Evolutionary conservation across 495 filamentous ascomycete genomes (phyloP), one percentile per base, ranked within the genome.

Genomic region (Diplogelasinospora grovesii): DNA sequence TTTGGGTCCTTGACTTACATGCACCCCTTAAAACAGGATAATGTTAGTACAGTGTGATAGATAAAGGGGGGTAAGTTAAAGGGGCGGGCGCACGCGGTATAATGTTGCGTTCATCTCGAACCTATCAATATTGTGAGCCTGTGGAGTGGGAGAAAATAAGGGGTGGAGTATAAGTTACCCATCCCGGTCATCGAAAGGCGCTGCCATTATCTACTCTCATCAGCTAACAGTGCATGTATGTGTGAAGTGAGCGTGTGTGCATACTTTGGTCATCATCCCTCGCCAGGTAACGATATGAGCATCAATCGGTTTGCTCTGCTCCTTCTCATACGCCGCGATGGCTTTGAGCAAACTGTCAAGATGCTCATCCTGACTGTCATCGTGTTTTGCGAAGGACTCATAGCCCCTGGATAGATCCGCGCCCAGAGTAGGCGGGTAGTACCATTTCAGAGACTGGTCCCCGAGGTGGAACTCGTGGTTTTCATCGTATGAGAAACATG

Each of bases 191-290:
- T 90, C 84, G 60, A 82, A 96, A 5, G 88, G 86, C 2, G 82
- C 71, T 2, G 82, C 75, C 77, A 97, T 77, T 41, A 98, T 89
- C 86, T 94, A 47, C 0, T 25, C 27, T 36, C 11, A 29, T 24
- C 24, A 22, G 29, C 18, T n/a, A 23, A 40, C 32, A 36, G 14
- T 10, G 21, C 24, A 8, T 5, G 18, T 19, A 28, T 8, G 18
- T 25, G 15, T 10, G 14, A 5, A 1, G 7, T 13, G n/a, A 14
- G 14, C 8, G 28, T 5, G 3, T 3, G 7, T 33, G 3, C 62
- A 26, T 50, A 86, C 86, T 74, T 96, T 99, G 41, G 92, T 97
- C 85, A 99, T 86, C 87, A 99, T 96, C 15, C 92, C 92, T 52
- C 92, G 69, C 90, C 90, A 99, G 0, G 90, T 96, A 32, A 97